Percentiles rank a stretch among this genome's conserved stretches.
Conservation (phyloP, 768 basidiomycete genomes). For the Hirschioporus abietinus region DNA sequence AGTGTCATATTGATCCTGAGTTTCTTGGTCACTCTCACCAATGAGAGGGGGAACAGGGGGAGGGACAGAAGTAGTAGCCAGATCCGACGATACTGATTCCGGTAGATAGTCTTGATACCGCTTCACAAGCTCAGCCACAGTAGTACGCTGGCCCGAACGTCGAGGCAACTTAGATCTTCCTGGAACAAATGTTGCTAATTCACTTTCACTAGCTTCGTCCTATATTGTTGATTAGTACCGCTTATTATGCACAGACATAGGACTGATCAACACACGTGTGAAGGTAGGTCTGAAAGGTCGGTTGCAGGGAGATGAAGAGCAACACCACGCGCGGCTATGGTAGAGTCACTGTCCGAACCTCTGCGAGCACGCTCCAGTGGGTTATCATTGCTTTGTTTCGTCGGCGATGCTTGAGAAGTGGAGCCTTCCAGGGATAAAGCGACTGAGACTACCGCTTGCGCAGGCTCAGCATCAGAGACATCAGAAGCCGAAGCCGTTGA, state of each 20-base stretch:
- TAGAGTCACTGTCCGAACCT: constrained; percentile 79
- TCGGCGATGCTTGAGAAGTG: background rate
- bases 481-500: constrained; percentile 64
- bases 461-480: constrained; percentile 57
- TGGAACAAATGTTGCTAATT: background rate
- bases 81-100: constrained; percentile 63
- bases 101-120: constrained; percentile 77
- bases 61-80: constrained; percentile 64
- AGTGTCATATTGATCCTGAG: constrained; percentile 25
- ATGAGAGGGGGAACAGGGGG: constrained; percentile 41
- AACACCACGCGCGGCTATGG: constrained; percentile 51
- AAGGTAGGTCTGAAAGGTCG: background rate
- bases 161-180: constrained; percentile 59
- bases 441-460: background rate
- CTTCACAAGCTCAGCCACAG: constrained; percentile 81
- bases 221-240: background rate
- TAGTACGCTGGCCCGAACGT: constrained; percentile 48
- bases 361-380: constrained; percentile 31
- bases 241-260: background rate
- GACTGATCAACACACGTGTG: background rate
- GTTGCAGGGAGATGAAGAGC: background rate
- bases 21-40: constrained; percentile 83
- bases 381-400: constrained; percentile 2
- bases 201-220: background rate
- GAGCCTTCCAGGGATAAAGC: background rate